These are phyloP conservation scores for Blastomyces parvus DNA, from an alignment of 2,329 filamentous ascomycete genomes.

Conservation along the genomic window DNA sequence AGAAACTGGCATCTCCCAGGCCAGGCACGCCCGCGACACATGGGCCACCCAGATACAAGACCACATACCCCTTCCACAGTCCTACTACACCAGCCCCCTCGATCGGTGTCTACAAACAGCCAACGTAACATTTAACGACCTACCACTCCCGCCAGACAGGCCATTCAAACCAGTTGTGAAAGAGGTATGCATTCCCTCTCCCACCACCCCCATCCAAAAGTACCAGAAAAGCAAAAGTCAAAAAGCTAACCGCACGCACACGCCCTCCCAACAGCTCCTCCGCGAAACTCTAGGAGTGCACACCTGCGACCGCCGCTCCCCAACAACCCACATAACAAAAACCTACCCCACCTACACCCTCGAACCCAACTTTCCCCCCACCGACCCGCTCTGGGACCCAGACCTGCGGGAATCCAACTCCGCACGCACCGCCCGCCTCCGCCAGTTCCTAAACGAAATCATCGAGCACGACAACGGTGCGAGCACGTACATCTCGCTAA, in stretches of 20 bases:
- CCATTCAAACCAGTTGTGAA: slow-evolving; percentile 49
- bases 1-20: slow-evolving; percentile 43
- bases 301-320: slow-evolving; percentile 51
- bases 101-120: slow-evolving; percentile 51
- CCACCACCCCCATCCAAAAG: not conserved
- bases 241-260: not conserved
- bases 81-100: slow-evolving; percentile 50
- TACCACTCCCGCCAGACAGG: slow-evolving; percentile 37
- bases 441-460: slow-evolving; percentile 44
- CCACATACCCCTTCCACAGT: slow-evolving; percentile 45
- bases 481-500: slow-evolving; percentile 45
- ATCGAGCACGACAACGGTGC: slow-evolving; percentile 35
- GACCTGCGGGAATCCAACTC: slow-evolving; percentile 41
- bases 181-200: slow-evolving; percentile 32
- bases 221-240: not conserved
- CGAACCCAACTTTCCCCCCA: slow-evolving; percentile 45
- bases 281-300: slow-evolving; percentile 52
- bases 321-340: slow-evolving; percentile 38
- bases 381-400: slow-evolving; percentile 45
- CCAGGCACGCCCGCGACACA: slow-evolving; percentile 34
- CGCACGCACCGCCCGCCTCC: slow-evolving; percentile 40
- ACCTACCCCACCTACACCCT: slow-evolving; percentile 44
- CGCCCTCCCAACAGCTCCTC: slow-evolving; percentile 33
- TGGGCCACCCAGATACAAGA: slow-evolving; percentile 41
- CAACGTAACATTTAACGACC: slow-evolving; percentile 42